Conservation (phyloP, 352 stramenopile species). For the Albugo candida region DNA sequence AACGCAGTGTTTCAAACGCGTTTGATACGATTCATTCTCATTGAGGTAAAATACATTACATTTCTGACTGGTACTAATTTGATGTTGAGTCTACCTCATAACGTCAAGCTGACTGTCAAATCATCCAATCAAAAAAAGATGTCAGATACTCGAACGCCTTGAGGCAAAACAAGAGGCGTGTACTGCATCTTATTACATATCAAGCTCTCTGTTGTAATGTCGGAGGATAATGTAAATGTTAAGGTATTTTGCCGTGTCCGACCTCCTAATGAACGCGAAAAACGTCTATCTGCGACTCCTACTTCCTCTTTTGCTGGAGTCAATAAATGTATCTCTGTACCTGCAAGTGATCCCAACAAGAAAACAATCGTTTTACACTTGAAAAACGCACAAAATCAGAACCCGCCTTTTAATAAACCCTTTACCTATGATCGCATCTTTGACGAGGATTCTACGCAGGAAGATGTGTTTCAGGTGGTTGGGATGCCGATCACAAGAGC, state of each 20-base stretch:
- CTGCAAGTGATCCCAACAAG: conserved; percentile 17
- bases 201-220: background rate
- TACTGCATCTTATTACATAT: too few species aligned
- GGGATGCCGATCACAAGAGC: conserved; percentile 65
- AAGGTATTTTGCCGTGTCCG: conserved; percentile 76
- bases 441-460: conserved; percentile 75
- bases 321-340: conserved; percentile 44
- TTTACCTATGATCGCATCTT: conserved; percentile 88
- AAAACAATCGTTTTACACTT: conserved; percentile 42
- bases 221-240: conserved; percentile 47
- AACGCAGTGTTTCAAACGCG: too few species aligned
- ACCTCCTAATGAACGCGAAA: conserved; percentile 57
- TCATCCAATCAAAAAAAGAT: too few species aligned
- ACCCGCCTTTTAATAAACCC: conserved; percentile 8
- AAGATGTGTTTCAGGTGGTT: conserved; percentile 79
- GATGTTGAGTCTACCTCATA: too few species aligned
- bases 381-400: conserved; percentile 7
- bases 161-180: too few species aligned
- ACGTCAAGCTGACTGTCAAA: too few species aligned
- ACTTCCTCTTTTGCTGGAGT: conserved; percentile 7
- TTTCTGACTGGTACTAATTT: too few species aligned
- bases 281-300: too few species aligned
- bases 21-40: too few species aligned
- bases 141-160: too few species aligned
- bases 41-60: too few species aligned